phyloP scores from a whole-genome alignment of 2,329 filamentous ascomycete genomes.

The Hymenoscyphus fraxineus region DNA sequence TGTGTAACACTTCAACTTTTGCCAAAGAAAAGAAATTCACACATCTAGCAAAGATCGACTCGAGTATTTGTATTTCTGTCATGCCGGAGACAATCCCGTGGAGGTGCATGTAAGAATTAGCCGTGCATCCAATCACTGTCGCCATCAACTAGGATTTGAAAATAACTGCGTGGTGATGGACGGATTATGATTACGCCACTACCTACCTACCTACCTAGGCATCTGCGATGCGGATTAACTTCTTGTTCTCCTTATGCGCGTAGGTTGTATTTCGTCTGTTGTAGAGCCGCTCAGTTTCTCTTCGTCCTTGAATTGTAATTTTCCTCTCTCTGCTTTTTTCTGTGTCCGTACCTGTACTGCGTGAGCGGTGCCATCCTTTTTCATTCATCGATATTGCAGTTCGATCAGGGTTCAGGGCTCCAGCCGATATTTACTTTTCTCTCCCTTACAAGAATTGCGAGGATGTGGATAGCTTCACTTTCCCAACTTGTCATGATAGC shows the following conservation, averaged over 20 bases:
- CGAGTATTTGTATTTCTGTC: too few relatives aligned
- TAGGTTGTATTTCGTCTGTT: not conserved
- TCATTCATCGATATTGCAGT: conserved; percentile 63
- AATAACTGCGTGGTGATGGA: not conserved
- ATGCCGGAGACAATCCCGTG: too few relatives aligned
- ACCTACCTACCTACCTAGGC: not conserved
- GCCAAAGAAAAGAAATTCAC: too few relatives aligned
- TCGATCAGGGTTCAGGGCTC: too few relatives aligned
- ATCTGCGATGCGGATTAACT: not conserved
- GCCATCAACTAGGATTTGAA: not conserved
- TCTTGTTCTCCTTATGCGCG: not conserved
- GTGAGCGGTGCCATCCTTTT: not conserved
- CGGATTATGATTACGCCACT: not conserved
- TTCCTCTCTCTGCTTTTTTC: not conserved
- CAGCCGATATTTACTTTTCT: not conserved
- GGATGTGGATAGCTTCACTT: conserved; percentile 4
- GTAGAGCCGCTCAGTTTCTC: not conserved
- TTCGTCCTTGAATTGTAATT: not conserved
- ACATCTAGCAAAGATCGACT: too few relatives aligned
- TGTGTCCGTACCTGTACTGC: not conserved
- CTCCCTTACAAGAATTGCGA: not conserved
- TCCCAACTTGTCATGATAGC: not conserved
- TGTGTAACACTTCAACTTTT: too few relatives aligned
- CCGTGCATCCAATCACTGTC: too few relatives aligned
- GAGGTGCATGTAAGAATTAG: too few relatives aligned